Base-by-base conservation (phyloP, 169 alveolate genomes). In the Eimeria sp. region DNA sequence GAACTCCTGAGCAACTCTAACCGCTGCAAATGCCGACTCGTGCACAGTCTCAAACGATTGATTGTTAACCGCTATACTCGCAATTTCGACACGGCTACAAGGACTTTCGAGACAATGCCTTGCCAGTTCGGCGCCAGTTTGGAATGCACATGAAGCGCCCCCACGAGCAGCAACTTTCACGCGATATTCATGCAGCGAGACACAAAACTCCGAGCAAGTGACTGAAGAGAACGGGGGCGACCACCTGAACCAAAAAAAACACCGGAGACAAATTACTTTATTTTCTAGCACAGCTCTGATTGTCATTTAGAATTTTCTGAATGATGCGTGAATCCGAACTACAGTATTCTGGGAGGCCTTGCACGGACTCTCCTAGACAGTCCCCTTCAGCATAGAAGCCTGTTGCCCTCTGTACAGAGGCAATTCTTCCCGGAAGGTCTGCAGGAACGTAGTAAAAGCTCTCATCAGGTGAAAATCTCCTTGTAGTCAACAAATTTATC, bases 391-490 rank as follows among this genome's bases (percentile, higher is more conserved):
- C 43, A 27, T 86, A 86, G 82, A 86, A 86, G 43, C 93, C 93
- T 54, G 93, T 86, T 25, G 82, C 93, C 63, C 93, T 86, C 40
- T 86, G 93, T 61, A 86, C 80, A 16, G 93, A 86, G 27, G 82
- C 93, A 18, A 86, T 61, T 47, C 80, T 86, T 43, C 93, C 93
- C 27, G 93, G 93, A 20, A 86, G 93, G 25, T 86, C 93, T n/a
- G 93, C 93, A 57, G 93, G 93, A 16, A 61, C 80, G 82, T 86
- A 86, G 63, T 86, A 86, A 43, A 61, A 86, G 63, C 93, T 86
- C 43, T 86, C 93, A 20, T 86, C 93, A 30, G 45, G 82, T 2
- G 93, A 86, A 27, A 86, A 61, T 65, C 93, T 57, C 16, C 63
- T 86, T 34, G 93, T 86, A 16, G 82, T 86, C 30, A 86, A 25